Conservation (phyloP, 176 grass and related monocot genomes). For the Cenchrus purpureus region DNA sequence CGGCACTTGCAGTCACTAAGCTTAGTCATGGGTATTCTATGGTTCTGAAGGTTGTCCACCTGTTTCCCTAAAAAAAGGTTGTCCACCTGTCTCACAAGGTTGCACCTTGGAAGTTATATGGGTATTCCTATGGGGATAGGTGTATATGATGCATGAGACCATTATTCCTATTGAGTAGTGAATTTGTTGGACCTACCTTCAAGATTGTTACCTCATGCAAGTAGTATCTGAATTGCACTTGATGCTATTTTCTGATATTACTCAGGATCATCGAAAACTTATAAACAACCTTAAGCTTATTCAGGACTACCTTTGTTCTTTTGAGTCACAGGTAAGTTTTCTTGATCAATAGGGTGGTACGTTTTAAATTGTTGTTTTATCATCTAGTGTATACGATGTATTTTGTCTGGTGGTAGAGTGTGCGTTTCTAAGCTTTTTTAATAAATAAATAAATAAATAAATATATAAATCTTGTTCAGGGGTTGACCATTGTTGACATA, state of each 20-base stretch:
- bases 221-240: constrained; percentile 10
- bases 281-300: constrained; percentile 92
- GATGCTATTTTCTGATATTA: constrained; percentile 27
- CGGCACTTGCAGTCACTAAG: neutral
- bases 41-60: neutral
- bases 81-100: neutral
- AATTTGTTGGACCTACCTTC: neutral
- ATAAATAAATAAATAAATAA: neutral
- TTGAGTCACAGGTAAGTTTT: constrained; percentile 78
- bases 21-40: neutral
- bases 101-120: neutral
- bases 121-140: neutral
- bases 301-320: constrained; percentile 97
- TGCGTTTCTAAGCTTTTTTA: constrained; percentile 19
- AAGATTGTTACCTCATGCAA: constrained; percentile 7
- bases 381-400: neutral
- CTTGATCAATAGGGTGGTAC: neutral
- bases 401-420: constrained; percentile 1
- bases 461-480: constrained; percentile 49
- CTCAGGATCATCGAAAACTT: constrained; percentile 87
- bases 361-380: neutral
- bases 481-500: constrained; percentile 82
- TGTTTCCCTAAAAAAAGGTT: neutral
- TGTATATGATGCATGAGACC: neutral
- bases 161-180: neutral